These are phyloP conservation scores for Penicillium sp. DNA, from an alignment of 2,329 filamentous ascomycete genomes.

Conservation along the genomic window DNA sequence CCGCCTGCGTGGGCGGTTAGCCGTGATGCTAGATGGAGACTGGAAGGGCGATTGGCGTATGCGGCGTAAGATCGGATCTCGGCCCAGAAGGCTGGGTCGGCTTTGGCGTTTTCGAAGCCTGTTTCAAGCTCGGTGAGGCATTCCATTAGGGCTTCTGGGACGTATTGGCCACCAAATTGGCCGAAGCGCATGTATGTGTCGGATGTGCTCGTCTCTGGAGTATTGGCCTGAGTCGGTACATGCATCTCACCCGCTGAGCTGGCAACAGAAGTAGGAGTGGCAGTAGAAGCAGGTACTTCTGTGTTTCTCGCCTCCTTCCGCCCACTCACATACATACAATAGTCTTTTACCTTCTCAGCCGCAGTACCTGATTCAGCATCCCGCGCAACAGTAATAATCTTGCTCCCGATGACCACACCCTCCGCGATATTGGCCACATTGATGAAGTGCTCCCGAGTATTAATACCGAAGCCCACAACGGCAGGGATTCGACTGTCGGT, in stretches of 20 bases:
- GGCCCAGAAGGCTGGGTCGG: conserved; percentile 89
- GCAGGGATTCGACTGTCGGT: conserved; percentile 77
- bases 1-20: conserved; percentile 84
- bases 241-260: neutral
- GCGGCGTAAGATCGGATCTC: conserved; percentile 90
- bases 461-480: conserved; percentile 91
- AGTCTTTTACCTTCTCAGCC: conserved; percentile 73
- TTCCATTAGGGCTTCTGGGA: conserved; percentile 95
- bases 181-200: conserved; percentile 64
- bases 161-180: conserved; percentile 92
- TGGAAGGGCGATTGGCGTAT: conserved; percentile 89
- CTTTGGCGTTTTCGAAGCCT: conserved; percentile 79
- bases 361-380: conserved; percentile 63
- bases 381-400: conserved; percentile 78
- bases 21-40: conserved; percentile 80
- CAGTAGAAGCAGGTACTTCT: conserved; percentile 26
- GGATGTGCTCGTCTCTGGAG: neutral
- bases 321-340: conserved; percentile 70
- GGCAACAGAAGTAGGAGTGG: neutral
- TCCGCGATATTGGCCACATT: conserved; percentile 79
- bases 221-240: neutral
- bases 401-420: conserved; percentile 90
- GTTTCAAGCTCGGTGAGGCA: conserved; percentile 83
- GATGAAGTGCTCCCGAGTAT: conserved; percentile 85
- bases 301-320: conserved; percentile 43